A percentile compares a stretch with the other conserved stretches of the same genome.
phyloP scores from a whole-genome alignment of 495 filamentous ascomycete genomes.

The Neurospora sp. region DNA sequence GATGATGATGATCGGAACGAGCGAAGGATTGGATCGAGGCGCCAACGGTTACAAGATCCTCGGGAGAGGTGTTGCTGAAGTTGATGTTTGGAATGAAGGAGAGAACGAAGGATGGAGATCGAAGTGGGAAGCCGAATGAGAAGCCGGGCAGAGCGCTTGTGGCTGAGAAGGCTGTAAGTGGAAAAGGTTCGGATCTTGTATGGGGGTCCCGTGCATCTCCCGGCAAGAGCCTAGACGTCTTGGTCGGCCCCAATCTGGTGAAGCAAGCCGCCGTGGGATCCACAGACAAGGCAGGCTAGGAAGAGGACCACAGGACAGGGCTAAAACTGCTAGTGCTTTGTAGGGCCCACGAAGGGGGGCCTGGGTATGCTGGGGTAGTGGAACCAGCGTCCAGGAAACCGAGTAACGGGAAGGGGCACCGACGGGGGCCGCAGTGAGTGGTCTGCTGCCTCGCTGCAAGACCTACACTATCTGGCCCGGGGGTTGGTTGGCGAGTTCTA shows the following conservation, averaged over 20 bases:
- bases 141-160: background rate
- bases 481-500: background rate
- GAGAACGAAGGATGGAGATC: constrained; percentile 2
- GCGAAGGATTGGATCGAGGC: background rate
- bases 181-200: constrained; percentile 10
- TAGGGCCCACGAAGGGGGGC: background rate
- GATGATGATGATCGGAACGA: background rate
- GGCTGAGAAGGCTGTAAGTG: background rate
- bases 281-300: constrained; percentile 13
- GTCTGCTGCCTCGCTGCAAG: constrained; percentile 5
- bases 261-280: constrained; percentile 16
- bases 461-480: background rate
- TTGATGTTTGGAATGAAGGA: background rate
- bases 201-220: constrained; percentile 9
- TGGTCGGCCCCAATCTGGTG: constrained; percentile 19
- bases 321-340: constrained; percentile 5
- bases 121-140: constrained; percentile 9
- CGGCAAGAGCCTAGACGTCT: constrained; percentile 14
- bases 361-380: constrained; percentile 5
- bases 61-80: background rate
- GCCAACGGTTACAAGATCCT: background rate
- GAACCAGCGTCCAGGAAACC: constrained; percentile 9
- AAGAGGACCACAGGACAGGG: constrained; percentile 1
- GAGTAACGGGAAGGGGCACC: constrained; percentile 13
- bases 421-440: background rate